phyloP scores from a whole-genome alignment of 1,139 yeast genomes.

The Lodderomyces pseudojiufengensis region DNA sequence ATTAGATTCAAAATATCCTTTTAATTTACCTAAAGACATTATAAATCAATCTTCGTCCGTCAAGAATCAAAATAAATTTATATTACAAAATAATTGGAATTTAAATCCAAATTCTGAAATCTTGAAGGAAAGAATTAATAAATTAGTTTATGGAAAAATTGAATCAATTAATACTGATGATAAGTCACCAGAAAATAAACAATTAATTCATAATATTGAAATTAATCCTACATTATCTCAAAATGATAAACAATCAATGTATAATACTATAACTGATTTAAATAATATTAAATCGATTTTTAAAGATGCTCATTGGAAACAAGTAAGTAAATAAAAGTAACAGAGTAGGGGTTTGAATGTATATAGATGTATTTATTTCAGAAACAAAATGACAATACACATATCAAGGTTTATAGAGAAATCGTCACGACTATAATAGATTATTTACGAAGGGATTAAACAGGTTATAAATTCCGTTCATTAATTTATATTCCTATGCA shows the following conservation, averaged over 20 bases:
- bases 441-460: too few relatives aligned
- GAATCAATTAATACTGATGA: slow-evolving; percentile 9
- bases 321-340: slow-evolving; percentile 1
- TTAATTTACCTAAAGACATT: slow-evolving; percentile 34
- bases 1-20: slow-evolving; percentile 42
- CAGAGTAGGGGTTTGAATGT: not conserved
- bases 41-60: slow-evolving; percentile 24
- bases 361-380: too few relatives aligned
- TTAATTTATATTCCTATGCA: too few relatives aligned
- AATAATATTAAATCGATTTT: slow-evolving; percentile 24
- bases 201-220: slow-evolving; percentile 19
- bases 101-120: slow-evolving; percentile 24
- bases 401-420: too few relatives aligned
- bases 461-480: too few relatives aligned
- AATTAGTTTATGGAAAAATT: slow-evolving; percentile 35
- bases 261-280: slow-evolving; percentile 28
- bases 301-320: slow-evolving; percentile 32
- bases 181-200: slow-evolving; percentile 7
- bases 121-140: slow-evolving; percentile 25
- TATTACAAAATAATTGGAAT: slow-evolving; percentile 32
- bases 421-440: slow-evolving; percentile 1
- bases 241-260: slow-evolving; percentile 26
- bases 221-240: slow-evolving; percentile 31
- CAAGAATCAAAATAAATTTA: slow-evolving; percentile 18
- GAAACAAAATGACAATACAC: too few relatives aligned